Conservation (phyloP, 441 rosid species). For the Euphorbia celastroides region DNA sequence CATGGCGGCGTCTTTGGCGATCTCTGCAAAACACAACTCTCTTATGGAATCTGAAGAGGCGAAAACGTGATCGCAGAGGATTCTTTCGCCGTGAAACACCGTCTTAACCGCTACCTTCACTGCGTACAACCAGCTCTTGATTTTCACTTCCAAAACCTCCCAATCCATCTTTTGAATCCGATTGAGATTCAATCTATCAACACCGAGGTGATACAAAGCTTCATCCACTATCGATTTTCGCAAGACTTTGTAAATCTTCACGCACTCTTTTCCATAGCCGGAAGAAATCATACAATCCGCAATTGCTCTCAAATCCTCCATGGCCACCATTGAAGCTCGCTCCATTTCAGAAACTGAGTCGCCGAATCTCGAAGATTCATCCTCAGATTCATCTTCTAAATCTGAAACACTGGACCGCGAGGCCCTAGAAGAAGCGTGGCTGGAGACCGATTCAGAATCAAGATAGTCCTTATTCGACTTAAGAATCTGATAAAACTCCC, state of each 20-base stretch:
- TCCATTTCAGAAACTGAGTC: conserved; percentile 27
- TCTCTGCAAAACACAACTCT: conserved; percentile 56
- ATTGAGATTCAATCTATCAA: conserved; percentile 30
- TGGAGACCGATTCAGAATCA: conserved; percentile 49
- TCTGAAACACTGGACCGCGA: conserved; percentile 30
- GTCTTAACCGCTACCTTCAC: conserved; percentile 40
- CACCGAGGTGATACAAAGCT: conserved; percentile 42
- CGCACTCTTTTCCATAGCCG: conserved; percentile 70
- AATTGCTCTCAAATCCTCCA: conserved; percentile 55
- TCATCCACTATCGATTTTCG: conserved; percentile 60
- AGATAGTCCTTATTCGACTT: conserved; percentile 33
- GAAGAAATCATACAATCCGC: conserved; percentile 65
- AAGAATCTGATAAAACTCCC: conserved; percentile 54
- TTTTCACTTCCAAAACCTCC: conserved; percentile 50
- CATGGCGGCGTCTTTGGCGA: conserved; percentile 49
- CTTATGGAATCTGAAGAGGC: conserved; percentile 35
- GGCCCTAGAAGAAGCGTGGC: conserved; percentile 34
- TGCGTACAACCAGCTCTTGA: conserved; percentile 50
- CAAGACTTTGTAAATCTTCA: conserved; percentile 41
- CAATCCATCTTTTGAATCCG: conserved; percentile 60
- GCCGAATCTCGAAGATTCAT: conserved; percentile 15
- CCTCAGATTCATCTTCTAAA: conserved; percentile 23
- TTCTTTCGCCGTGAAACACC: conserved; percentile 56
- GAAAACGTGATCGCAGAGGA: conserved; percentile 65
- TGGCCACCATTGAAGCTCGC: conserved; percentile 29